Evolutionary conservation across 208 protist genomes (phyloP), one percentile per base, ranked within the genome.

Genomic region (Wallacemonas rigidus): DNA sequence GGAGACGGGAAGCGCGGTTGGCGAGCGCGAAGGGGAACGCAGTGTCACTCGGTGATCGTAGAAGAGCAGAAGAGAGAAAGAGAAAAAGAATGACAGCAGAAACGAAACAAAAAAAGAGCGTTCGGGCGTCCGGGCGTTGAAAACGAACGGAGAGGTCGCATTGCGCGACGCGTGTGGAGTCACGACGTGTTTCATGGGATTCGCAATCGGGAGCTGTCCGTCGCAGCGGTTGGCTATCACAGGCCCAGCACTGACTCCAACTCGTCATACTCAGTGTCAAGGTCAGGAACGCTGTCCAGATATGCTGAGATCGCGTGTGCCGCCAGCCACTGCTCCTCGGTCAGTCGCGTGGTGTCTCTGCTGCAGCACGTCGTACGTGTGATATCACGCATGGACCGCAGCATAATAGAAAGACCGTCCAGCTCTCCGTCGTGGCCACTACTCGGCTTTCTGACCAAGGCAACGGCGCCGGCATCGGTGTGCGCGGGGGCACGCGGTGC

Each of bases 71-170:
- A 15, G 17, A 6, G 17, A 7, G 8, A 57, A 6, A 57, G 53
- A 57, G 5, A 39, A 58, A 62, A 75, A 43, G n/a, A 4, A 58
- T 58, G 36, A 17, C 36, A 48, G 41, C 54, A 45, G 38, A 40
- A 56, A 43, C 51, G 11, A 26, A 65, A 4, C n/a, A 64, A 73
- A 56, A 38, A 68, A 51, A 74, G 43, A 58, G 47, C 26, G 26
- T 26, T 26, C 26, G 26, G 26, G 26, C 26, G 26, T 26, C 0
- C 26, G 26, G 26, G 26, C 26, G 26, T 26, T 26, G 26, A 26
- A 26, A 26, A 26, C 26, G 26, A 26, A 26, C 26, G 26, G 26
- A 26, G 26, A 26, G 26, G 26, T 26, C 26, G 26, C 26, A 26
- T 26, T 26, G 26, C 26, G 26, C 26, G 26, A 26, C 26, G 26